These are phyloP conservation scores for Sclerotinia subarctica DNA, from an alignment of 2,329 filamentous ascomycete genomes.

Conservation along the genomic window DNA sequence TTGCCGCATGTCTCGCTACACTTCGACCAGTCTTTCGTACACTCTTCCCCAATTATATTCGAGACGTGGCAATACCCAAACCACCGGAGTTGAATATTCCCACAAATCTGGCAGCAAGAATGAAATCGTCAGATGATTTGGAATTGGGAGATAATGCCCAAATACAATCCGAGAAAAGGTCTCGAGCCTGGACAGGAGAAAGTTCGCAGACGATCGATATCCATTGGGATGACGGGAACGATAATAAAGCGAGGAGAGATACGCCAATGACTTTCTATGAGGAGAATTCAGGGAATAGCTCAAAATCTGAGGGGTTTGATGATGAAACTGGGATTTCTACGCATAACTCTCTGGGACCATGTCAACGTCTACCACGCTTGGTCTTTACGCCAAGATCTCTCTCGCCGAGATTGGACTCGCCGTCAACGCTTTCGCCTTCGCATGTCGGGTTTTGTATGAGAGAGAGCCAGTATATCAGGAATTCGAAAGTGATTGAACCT, in stretches of 20 bases:
- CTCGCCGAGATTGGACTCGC: neutral
- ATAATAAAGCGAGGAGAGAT: neutral
- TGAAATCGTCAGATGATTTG: neutral
- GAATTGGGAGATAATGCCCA: neutral
- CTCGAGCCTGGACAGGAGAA: neutral
- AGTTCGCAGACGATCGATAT: neutral
- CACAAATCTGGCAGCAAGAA: neutral
- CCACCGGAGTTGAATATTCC: neutral
- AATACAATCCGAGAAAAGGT: neutral
- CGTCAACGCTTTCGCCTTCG: neutral
- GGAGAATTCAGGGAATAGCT: neutral
- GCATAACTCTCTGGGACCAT: neutral
- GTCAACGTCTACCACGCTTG: neutral
- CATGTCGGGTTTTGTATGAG: neutral
- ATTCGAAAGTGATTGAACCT: neutral
- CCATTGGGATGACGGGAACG: neutral
- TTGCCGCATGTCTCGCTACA: constrained; percentile 5
- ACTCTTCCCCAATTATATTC: neutral
- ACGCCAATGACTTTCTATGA: no score
- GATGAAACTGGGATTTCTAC: neutral
- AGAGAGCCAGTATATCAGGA: neutral
- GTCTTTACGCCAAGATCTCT: neutral
- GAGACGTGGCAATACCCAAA: neutral
- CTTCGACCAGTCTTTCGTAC: neutral
- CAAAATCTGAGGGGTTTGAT: neutral